Evolutionary conservation across 176 grass and related monocot genomes (phyloP), one percentile per base, ranked within the genome.

Genomic region (Eragrostis curvula): DNA sequence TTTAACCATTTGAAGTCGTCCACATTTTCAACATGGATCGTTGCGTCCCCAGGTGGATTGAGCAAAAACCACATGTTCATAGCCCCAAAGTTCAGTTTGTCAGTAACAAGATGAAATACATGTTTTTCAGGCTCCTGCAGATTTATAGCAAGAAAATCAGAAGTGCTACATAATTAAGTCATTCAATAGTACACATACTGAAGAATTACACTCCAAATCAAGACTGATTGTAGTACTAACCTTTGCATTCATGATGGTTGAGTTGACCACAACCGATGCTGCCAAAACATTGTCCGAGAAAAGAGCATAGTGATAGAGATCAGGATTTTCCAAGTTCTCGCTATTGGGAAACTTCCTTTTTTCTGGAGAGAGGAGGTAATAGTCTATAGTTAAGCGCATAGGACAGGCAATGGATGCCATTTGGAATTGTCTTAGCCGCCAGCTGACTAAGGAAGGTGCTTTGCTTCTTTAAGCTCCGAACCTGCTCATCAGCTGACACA

Each of bases 31-130:
- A 92, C 90, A 78, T 92, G 78, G 58, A 92, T 88, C 36, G 90
- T 70, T 69, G 90, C 90, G 9, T 88, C 84, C 36, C 82, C 79
- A 70, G 86, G 90, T 30, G 90, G 90, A 85, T 92, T 92, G 74
- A 92, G 85, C 52, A 92, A 82, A 83, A 92, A 92, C 90, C 86
- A 92, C 90, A 92, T 92, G 79, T 85, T 92, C 90, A 92, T 88
- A 58, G 90, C 86, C 57, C 83, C 90, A 49, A 92, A 92, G 63
- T 92, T 92, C 79, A 92, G 74, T 57, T 92, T 92, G 65, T 92
- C 90, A 57, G 90, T 92, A 73, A 92, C 90, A 40, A 92, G 67
- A 91, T 92, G 90, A 67, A 92, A 92, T 17, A 92, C 86, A 85
- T 92, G 90, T 66, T 92, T 92, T 70, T 92, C 90, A 74, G 90